Evolutionary conservation across 2,329 filamentous ascomycete genomes (phyloP), one percentile per base, ranked within the genome.

Genomic region (Fusarium austroafricanum): DNA sequence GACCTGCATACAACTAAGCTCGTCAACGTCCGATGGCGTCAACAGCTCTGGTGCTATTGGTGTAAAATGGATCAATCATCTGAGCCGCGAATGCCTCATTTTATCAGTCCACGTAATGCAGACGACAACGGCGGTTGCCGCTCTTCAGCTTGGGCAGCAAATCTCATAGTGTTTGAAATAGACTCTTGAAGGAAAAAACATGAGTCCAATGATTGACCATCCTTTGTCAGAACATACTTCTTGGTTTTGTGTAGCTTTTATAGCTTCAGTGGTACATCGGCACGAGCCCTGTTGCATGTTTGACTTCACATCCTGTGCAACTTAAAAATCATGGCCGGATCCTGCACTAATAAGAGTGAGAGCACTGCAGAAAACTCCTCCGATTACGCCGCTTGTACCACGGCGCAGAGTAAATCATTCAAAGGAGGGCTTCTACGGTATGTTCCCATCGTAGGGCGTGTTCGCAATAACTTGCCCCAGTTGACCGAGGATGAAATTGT

Each of bases 31-130:
- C 54, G 35, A 54, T 61, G 28, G 46, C 40, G 46, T 62, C 59
- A 62, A 62, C 35, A 31, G 29, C 38, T 35, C 39, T 17, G 17
- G 53, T 44, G 31, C 35, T 64, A 64, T 64, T 65, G 59, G 61
- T 28, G 61, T 64, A 46, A 39, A 64, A 64, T 47, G 38, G 23
- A 52, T 38, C 40, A 40, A 26, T 52, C 45, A 49, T 31, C 20
- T 35, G 15, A 53, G 61, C 49, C 60, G 40, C 61, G 53, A 59
- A 64, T 64, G 20, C 61, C 52, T 53, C 61, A 65, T 64, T 47
- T 61, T 51, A 58, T 43, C 39, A 28, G 61, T 64, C 61, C 60
- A 46, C 61, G 61, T 64, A 64, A 64, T 59, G 61, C 61, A 46
- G 43, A 29, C 40, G 61, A 46, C 61, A 64, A 52, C 44, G 59